Evolutionary conservation across 1,139 yeast genomes (phyloP).

Genomic region (Taphrina communis): DNA sequence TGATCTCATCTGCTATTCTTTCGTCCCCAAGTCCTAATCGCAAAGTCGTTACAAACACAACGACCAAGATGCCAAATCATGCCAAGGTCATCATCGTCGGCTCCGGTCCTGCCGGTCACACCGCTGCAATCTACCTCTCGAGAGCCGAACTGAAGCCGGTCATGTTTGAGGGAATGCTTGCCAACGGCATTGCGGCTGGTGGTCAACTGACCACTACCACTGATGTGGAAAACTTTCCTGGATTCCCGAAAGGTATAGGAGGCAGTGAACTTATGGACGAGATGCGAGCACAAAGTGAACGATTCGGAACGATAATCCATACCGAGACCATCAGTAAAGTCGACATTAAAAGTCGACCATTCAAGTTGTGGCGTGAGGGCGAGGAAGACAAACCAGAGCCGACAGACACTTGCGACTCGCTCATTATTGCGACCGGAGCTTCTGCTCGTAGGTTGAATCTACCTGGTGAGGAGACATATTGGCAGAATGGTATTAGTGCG

Average conservation of each 20-base stretch:
- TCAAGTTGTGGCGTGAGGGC: conserved; percentile 96
- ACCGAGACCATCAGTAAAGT: conserved; percentile 94
- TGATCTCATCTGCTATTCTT: conserved; percentile 23
- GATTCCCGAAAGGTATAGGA: conserved; percentile 92
- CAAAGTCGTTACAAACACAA: neutral
- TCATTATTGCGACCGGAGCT: conserved; percentile 95
- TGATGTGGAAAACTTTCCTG: conserved; percentile 95
- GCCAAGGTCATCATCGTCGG: conserved; percentile 42
- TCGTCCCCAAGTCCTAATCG: conserved; percentile 19
- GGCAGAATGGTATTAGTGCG: conserved; percentile 99
- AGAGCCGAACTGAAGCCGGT: conserved; percentile 96
- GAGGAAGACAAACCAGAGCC: conserved; percentile 58
- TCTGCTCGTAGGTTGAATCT: conserved; percentile 90
- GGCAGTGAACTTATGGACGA: conserved; percentile 89
- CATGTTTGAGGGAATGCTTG: conserved; percentile 92
- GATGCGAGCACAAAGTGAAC: conserved; percentile 84
- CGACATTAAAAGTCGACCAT: conserved; percentile 83
- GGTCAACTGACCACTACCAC: conserved; percentile 98
- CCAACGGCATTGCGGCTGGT: conserved; percentile 98
- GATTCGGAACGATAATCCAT: conserved; percentile 90
- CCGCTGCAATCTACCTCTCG: conserved; percentile 95
- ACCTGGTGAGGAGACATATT: conserved; percentile 96
- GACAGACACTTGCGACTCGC: conserved; percentile 90
- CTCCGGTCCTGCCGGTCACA: conserved; percentile 99
- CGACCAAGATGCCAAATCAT: conserved; percentile 35